Evolutionary conservation across 2,329 filamentous ascomycete species (phyloP).

Genomic region (Talaromyces sp.): DNA sequence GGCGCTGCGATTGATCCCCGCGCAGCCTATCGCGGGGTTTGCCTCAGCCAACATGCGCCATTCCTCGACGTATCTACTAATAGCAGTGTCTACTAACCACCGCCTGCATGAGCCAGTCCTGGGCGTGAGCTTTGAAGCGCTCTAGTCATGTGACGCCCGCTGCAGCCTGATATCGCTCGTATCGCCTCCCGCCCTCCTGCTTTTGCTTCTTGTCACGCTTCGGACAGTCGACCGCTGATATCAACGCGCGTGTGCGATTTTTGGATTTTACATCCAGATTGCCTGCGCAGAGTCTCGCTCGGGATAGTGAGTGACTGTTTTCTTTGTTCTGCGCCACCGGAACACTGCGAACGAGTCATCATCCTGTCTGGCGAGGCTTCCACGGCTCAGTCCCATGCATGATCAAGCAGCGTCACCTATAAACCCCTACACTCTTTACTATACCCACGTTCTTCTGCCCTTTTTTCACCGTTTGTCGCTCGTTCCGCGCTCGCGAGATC

Average conservation of each 20-base stretch:
- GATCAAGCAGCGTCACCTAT: slow-evolving; percentile 42
- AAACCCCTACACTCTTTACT: slow-evolving; percentile 37
- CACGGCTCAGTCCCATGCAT: slow-evolving; percentile 46
- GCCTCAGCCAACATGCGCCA: background rate
- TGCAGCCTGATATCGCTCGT: background rate
- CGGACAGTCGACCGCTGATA: slow-evolving; percentile 36
- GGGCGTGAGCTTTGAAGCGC: background rate
- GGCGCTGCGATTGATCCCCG: background rate
- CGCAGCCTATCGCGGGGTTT: background rate
- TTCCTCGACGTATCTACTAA: too few species aligned
- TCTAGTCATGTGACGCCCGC: background rate
- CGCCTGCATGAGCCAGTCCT: background rate
- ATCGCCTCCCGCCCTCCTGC: slow-evolving; percentile 17
- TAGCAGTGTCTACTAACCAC: background rate
- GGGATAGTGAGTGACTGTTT: slow-evolving; percentile 14
- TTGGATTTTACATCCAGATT: slow-evolving; percentile 6
- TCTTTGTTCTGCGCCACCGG: slow-evolving; percentile 17
- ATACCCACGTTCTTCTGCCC: slow-evolving; percentile 26
- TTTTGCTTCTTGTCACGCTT: slow-evolving; percentile 44
- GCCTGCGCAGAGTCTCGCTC: slow-evolving; percentile 11
- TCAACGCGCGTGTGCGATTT: slow-evolving; percentile 23
- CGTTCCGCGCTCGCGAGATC: slow-evolving; percentile 43
- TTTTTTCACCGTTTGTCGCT: slow-evolving; percentile 21
- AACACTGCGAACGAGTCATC: slow-evolving; percentile 8
- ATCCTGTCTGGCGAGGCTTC: slow-evolving; percentile 43